Conservation (phyloP, 192 early-diverging fungal genomes). For the Umbelopsis sp. region DNA sequence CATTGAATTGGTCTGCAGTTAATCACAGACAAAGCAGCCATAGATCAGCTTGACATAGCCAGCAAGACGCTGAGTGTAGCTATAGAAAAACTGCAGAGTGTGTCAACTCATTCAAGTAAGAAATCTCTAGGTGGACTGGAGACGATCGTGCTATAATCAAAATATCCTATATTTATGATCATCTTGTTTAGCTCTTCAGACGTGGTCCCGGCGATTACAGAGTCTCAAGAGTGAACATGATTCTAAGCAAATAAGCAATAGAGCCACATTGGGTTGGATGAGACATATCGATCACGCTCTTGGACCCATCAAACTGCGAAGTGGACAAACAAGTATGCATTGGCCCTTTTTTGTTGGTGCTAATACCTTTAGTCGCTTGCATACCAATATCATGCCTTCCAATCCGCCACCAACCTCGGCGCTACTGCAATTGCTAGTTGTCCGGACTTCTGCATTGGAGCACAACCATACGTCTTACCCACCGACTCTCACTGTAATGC, state of each 20-base stretch:
- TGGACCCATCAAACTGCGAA: not conserved
- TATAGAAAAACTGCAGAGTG: no score
- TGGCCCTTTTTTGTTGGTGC: slow-evolving; percentile 6
- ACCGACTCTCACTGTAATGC: not conserved
- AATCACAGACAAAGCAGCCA: no score
- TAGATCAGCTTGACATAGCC: no score
- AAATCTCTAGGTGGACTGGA: no score
- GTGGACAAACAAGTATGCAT: not conserved
- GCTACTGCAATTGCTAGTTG: not conserved
- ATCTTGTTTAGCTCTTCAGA: not conserved
- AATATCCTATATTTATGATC: no score
- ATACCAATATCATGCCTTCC: not conserved
- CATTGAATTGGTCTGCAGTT: no score
- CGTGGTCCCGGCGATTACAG: not conserved
- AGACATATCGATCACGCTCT: not conserved
- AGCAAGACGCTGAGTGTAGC: no score
- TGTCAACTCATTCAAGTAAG: no score
- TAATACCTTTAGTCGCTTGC: not conserved
- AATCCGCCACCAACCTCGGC: not conserved
- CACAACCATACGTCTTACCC: not conserved
- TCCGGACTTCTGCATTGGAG: not conserved
- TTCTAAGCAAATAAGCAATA: not conserved
- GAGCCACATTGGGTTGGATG: not conserved
- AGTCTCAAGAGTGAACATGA: not conserved
- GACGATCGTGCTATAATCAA: no score